Base-by-base conservation (phyloP, 1,139 yeast species). In the Lodderomyces jiufengensis region DNA sequence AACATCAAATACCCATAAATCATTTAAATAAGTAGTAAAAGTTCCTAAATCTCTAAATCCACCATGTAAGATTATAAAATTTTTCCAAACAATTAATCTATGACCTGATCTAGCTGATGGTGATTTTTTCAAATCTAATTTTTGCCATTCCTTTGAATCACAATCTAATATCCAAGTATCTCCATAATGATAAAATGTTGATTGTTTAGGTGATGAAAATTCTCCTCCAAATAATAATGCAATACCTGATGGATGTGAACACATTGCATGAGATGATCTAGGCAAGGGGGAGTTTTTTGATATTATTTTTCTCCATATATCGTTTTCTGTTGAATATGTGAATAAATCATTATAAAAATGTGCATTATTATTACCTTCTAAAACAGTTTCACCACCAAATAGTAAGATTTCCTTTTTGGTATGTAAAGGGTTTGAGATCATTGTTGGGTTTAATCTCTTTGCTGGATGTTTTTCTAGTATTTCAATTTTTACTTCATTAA, bases 91-190 rank as follows among this genome's bases (percentile, higher is more conserved):
- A 0, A 94, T 74, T 75, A 92, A 73, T 46, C 97, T 70, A 53
- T 90, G 96, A 22, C 98, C 98, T 0, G 96, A 87, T 45, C 98
- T 70, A 0, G 96, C 85, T 20, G 81, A 67, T 1, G 98, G 98
- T 12, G 63, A 62, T 42, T 70, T 75, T 47, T 81, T 84, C 33
- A 68, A 66, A 39, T 92, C 97, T 6, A 88, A 64, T 53, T 88
- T 88, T 16, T 85, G 72, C 97, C 97, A 92, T 59, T 88, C 96
- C 51, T 85, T 87, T 11, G 83, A 69, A 23, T 76, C 79, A 1
- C 90, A 76, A 51, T 92, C 97, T 42, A 92, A 65, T 36, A 90
- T 70, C 97, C 97, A 92, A 3, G 96, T 84, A 54, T 92, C 98
- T 13, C 96, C 94, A 57, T 87, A 92, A 59, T 92, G 98, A 58